Conservation (phyloP, 345 rosid species). For the Ricinus communis region DNA sequence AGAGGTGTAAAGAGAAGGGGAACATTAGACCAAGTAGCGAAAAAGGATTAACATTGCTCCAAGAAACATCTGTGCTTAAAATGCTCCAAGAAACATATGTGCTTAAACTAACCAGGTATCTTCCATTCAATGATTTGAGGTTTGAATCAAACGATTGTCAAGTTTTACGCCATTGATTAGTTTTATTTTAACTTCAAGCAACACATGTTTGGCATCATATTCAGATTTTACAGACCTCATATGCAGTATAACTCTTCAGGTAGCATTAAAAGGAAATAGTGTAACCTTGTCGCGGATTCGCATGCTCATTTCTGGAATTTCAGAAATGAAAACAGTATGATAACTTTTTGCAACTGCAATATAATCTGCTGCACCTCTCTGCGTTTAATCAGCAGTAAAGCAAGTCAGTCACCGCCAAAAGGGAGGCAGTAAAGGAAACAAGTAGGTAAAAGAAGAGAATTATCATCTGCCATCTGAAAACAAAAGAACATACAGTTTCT, state of each 20-base stretch:
- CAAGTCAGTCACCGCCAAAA: not conserved
- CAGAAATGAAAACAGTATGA: conserved; percentile 79
- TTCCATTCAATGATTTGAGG: no score
- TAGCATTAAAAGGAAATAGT: conserved; percentile 1
- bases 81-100: no score
- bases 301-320: conserved; percentile 85
- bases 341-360: conserved; percentile 77
- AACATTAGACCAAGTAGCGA: no score
- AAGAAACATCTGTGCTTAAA: no score
- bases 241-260: not conserved
- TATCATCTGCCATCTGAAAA: not conserved
- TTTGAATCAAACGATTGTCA: no score
- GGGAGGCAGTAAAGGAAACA: no score
- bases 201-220: not conserved
- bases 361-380: conserved; percentile 95
- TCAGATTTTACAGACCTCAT: not conserved
- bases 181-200: no score
- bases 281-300: conserved; percentile 77
- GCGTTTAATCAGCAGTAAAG: conserved; percentile 9
- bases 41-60: no score
- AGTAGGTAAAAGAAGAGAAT: not conserved
- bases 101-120: no score
- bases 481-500: not conserved
- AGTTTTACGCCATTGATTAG: no score
- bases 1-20: no score